Conservation (phyloP, 345 rosid genomes). For the Carallia pectinifolia region DNA sequence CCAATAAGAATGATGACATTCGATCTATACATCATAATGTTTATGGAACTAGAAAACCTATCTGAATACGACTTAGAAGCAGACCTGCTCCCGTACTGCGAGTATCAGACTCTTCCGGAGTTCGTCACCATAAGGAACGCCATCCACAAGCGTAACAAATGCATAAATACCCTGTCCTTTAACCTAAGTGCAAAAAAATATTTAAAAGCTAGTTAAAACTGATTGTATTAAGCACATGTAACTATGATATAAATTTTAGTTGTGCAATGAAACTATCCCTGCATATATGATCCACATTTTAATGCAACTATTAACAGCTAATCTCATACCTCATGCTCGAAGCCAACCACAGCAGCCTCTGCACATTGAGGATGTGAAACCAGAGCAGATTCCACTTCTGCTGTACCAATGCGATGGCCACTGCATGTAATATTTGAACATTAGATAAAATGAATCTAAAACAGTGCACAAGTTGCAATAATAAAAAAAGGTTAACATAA, state of each 20-base stretch:
- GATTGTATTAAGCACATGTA: constrained; percentile 4
- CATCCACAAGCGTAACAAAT: constrained; percentile 86
- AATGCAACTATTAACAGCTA: no score
- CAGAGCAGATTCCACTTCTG: constrained; percentile 98
- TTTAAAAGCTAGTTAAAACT: constrained; percentile 4
- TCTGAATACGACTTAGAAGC: neutral
- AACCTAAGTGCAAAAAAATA: constrained; percentile 45
- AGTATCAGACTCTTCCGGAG: constrained; percentile 69
- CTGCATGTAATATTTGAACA: constrained; percentile 40
- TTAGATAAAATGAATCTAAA: neutral
- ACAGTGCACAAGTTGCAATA: neutral
- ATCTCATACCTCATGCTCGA: constrained; percentile 81
- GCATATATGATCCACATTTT: no score
- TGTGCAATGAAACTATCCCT: neutral
- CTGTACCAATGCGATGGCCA: constrained; percentile 99
- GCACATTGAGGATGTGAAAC: constrained; percentile 95
- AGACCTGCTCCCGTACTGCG: constrained; percentile 79
- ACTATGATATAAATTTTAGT: neutral
- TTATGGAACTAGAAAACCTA: neutral
- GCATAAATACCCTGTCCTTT: constrained; percentile 98
- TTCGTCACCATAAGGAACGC: constrained; percentile 85
- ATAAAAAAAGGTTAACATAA: neutral
- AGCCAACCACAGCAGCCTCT: constrained; percentile 95
- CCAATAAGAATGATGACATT: no score
- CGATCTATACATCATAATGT: no score